A percentile compares a stretch with the other conserved stretches of the same genome.
Evolutionary conservation across 139 green algal species (phyloP).

Genomic region (Chlorella vulgaris): DNA sequence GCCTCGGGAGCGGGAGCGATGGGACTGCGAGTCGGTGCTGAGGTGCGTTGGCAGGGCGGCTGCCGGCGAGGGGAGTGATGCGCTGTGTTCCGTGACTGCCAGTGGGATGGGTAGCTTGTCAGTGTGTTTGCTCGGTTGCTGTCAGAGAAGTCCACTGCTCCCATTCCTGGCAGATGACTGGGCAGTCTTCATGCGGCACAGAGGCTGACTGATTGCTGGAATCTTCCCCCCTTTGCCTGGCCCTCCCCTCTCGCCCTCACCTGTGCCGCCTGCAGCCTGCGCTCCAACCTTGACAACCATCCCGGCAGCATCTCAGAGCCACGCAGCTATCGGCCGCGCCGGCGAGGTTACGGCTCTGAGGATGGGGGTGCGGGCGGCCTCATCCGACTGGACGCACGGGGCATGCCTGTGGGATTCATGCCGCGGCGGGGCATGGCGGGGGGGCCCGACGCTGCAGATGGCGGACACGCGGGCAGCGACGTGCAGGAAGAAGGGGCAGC

Average conservation of each 20-base stretch:
- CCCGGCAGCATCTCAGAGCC: constrained; percentile 70
- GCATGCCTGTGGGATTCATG: constrained; percentile 34
- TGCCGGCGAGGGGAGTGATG: too few species aligned
- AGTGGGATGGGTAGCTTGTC: too few species aligned
- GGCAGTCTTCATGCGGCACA: too few species aligned
- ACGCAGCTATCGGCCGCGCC: constrained; percentile 22
- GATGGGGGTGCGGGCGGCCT: neutral
- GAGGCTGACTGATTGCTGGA: too few species aligned
- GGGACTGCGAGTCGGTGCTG: constrained; percentile 92
- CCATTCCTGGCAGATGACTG: too few species aligned
- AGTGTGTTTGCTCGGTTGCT: too few species aligned
- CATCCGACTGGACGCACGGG: constrained; percentile 28
- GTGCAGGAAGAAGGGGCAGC: neutral
- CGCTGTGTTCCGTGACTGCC: too few species aligned
- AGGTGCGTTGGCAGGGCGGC: too few species aligned
- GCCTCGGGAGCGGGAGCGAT: constrained; percentile 57
- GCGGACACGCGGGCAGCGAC: neutral
- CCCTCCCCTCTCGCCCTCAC: too few species aligned
- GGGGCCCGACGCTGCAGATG: neutral
- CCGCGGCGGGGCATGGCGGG: neutral
- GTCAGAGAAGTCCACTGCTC: too few species aligned
- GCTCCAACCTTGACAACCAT: constrained; percentile 84
- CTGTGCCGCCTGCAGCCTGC: constrained; percentile 63
- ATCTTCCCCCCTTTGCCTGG: too few species aligned
- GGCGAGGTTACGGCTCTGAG: neutral